These are phyloP conservation scores for Crataegus laevigata DNA, from an alignment of 306 rosid genomes.

Conservation along the genomic window DNA sequence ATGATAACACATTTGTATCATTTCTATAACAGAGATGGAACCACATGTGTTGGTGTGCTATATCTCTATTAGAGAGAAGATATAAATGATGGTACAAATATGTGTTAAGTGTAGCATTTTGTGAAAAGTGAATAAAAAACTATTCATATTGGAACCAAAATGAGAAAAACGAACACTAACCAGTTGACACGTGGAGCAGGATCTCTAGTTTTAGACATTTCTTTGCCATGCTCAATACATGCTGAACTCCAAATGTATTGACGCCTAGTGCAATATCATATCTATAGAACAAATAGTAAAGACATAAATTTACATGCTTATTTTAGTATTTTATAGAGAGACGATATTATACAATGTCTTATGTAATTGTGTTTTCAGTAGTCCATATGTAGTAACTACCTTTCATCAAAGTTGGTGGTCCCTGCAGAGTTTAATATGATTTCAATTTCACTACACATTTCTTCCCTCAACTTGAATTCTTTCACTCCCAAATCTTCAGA, in stretches of 20 bases:
- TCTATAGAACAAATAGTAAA: conserved; percentile 5
- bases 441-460: conserved; percentile 17
- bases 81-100: too few relatives aligned
- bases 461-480: conserved; percentile 8
- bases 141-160: neutral
- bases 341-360: too few relatives aligned
- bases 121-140: neutral
- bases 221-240: conserved; percentile 23
- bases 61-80: too few relatives aligned
- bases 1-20: too few relatives aligned
- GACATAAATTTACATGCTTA: too few relatives aligned
- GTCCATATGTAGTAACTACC: conserved; percentile 2
- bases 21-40: too few relatives aligned
- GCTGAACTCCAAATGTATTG: conserved; percentile 28
- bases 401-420: conserved; percentile 36
- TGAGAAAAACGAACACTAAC: neutral
- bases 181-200: conserved; percentile 39
- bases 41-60: too few relatives aligned
- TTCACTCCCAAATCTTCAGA: conserved; percentile 17
- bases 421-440: conserved; percentile 30
- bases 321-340: too few relatives aligned
- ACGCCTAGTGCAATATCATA: conserved; percentile 23
- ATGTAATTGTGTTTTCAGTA: too few relatives aligned
- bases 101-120: too few relatives aligned
- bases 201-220: conserved; percentile 15